phyloP scores from a whole-genome alignment of 2,329 filamentous ascomycete genomes.

The Emergomyces orientalis region DNA sequence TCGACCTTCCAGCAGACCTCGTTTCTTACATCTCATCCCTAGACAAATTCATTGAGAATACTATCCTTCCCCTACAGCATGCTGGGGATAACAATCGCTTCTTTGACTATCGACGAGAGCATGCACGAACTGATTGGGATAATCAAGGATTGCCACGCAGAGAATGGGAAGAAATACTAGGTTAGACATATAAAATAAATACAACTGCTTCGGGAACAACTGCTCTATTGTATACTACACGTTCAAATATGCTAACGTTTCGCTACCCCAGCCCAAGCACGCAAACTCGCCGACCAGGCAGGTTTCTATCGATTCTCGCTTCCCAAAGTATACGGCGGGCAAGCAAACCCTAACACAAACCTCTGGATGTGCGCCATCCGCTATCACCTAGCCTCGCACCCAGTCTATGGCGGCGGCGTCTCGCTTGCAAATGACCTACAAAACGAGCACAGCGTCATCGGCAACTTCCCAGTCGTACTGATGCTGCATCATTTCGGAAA shows the following conservation, averaged over 20 bases:
- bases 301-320: slow-evolving; percentile 53
- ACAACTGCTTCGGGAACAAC: background rate
- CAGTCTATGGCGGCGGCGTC: slow-evolving; percentile 39
- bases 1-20: slow-evolving; percentile 46
- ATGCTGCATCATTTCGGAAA: slow-evolving; percentile 55
- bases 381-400: slow-evolving; percentile 50
- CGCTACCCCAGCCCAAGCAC: slow-evolving; percentile 31
- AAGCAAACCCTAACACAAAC: slow-evolving; percentile 43
- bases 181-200: background rate
- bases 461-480: slow-evolving; percentile 53
- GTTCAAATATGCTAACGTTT: slow-evolving; percentile 2
- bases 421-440: slow-evolving; percentile 56
- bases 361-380: slow-evolving; percentile 56
- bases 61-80: slow-evolving; percentile 48
- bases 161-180: slow-evolving; percentile 51
- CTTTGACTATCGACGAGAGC: slow-evolving; percentile 56
- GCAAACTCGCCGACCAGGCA: slow-evolving; percentile 46
- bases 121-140: slow-evolving; percentile 53
- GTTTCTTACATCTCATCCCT: slow-evolving; percentile 41
- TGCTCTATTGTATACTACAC: background rate
- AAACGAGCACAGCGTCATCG: slow-evolving; percentile 54
- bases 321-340: slow-evolving; percentile 48
- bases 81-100: slow-evolving; percentile 52
- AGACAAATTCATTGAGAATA: slow-evolving; percentile 48
- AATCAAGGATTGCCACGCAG: slow-evolving; percentile 46